phyloP scores from a whole-genome alignment of 2,329 filamentous ascomycete species.

The Curvularia sp. region DNA sequence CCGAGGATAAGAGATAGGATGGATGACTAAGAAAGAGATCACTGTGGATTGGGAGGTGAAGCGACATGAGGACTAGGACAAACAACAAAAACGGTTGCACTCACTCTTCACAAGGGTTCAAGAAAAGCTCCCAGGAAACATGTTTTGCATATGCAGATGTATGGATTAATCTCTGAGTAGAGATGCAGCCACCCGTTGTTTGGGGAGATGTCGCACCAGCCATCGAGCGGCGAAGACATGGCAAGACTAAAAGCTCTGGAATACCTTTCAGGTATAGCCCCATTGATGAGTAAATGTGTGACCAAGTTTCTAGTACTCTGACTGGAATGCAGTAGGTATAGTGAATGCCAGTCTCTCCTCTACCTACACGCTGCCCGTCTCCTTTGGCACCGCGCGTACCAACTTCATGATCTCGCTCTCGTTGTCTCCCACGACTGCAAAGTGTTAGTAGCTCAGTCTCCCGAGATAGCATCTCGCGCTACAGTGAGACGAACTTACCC shows the following conservation, averaged over 20 bases:
- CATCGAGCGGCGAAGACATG: conserved; percentile 11
- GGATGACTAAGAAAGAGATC: neutral
- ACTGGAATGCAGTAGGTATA: conserved; percentile 9
- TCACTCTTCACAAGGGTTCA: neutral
- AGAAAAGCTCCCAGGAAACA: conserved; percentile 1
- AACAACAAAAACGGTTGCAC: neutral
- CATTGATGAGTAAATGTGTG: neutral
- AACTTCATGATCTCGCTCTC: conserved; percentile 90
- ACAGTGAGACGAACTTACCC: conserved; percentile 52
- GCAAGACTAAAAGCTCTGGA: neutral
- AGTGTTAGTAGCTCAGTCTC: conserved; percentile 17
- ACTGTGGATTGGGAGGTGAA: neutral
- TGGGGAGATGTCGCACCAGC: conserved; percentile 6
- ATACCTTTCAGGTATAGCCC: neutral
- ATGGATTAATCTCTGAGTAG: conserved; percentile 2
- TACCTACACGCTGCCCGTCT: conserved; percentile 35
- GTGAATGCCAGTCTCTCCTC: conserved; percentile 9
- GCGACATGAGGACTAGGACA: neutral
- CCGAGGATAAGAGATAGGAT: neutral
- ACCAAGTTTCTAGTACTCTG: neutral
- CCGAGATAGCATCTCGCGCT: neutral
- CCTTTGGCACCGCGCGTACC: conserved; percentile 65
- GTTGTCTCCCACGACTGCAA: conserved; percentile 70
- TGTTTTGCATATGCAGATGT: conserved; percentile 20
- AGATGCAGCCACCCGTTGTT: conserved; percentile 31